Evolutionary conservation across 352 stramenopile genomes (phyloP).

Genomic region (Paralagenidium karlingii): DNA sequence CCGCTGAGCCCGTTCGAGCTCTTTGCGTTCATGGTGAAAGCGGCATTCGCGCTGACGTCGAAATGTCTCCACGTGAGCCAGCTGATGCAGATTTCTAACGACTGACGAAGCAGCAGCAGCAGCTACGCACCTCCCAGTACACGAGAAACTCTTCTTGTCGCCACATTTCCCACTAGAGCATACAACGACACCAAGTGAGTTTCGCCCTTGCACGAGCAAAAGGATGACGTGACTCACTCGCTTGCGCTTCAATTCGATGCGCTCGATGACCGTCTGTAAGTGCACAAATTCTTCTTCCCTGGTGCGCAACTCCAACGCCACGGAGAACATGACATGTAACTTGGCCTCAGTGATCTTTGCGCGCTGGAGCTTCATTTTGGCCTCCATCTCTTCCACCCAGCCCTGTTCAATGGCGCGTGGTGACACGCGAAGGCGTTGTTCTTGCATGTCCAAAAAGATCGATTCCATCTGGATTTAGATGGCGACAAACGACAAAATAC

Average conservation of each 20-base stretch:
- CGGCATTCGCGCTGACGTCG: slow-evolving; percentile 39
- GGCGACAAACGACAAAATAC: neutral
- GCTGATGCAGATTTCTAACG: neutral
- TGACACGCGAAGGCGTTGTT: slow-evolving; percentile 52
- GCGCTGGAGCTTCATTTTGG: slow-evolving; percentile 49
- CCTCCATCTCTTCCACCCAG: slow-evolving; percentile 76
- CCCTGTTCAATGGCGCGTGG: slow-evolving; percentile 65
- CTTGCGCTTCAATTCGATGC: slow-evolving; percentile 27
- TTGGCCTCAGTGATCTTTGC: slow-evolving; percentile 46
- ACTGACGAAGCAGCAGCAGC: neutral
- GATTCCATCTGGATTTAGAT: slow-evolving; percentile 39
- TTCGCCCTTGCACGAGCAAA: neutral
- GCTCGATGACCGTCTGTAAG: slow-evolving; percentile 17
- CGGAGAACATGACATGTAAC: slow-evolving; percentile 34
- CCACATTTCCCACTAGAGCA: slow-evolving; percentile 46
- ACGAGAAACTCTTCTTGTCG: slow-evolving; percentile 69
- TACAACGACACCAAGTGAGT: neutral
- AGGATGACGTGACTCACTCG: slow-evolving; percentile 20
- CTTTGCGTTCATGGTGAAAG: slow-evolving; percentile 23
- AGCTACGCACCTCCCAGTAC: slow-evolving; percentile 49
- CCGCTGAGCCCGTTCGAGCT: slow-evolving; percentile 13
- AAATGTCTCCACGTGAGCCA: neutral
- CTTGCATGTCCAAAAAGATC: slow-evolving; percentile 75
- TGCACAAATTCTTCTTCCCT: slow-evolving; percentile 29
- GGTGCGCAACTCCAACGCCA: slow-evolving; percentile 36